Conservation (phyloP, 164 flowering plant species). For the Aristolochia contorta region DNA sequence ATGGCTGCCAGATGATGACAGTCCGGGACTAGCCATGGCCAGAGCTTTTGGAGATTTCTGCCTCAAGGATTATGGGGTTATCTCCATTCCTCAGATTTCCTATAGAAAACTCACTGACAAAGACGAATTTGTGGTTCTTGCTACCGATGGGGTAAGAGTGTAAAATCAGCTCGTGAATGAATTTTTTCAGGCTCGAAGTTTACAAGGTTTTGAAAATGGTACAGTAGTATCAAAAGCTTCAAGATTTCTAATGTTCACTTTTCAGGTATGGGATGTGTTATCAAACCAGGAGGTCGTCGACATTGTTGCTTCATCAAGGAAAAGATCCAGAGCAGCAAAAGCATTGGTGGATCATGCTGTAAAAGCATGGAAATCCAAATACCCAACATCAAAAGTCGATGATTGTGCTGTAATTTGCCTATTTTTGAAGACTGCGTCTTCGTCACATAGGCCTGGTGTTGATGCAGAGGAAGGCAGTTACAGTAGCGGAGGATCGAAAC, state of each 20-base stretch:
- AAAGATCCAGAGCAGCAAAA: constrained; percentile 48
- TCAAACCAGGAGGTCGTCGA: constrained; percentile 54
- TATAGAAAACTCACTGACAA: constrained; percentile 40
- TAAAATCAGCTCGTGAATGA: neutral
- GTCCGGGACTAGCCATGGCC: constrained; percentile 88
- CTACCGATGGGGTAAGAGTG: constrained; percentile 85
- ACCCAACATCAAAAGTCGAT: constrained; percentile 51
- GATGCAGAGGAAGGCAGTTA: constrained; percentile 1
- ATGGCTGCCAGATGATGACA: constrained; percentile 77
- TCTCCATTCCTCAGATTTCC: constrained; percentile 52
- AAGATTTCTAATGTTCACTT: neutral
- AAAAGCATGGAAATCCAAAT: constrained; percentile 52
- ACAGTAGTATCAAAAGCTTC: neutral
- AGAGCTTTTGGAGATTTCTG: constrained; percentile 92
- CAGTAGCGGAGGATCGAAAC: neutral
- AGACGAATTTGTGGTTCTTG: constrained; percentile 80
- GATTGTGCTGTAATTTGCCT: constrained; percentile 72
- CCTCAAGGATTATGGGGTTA: constrained; percentile 68
- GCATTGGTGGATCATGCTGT: constrained; percentile 44
- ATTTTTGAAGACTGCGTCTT: constrained; percentile 33
- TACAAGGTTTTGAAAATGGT: neutral
- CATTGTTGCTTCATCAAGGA: constrained; percentile 54
- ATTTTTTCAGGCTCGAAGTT: neutral
- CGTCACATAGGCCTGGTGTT: constrained; percentile 13
- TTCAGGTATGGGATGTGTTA: constrained; percentile 80